Base-by-base conservation (phyloP, 2,329 filamentous ascomycete genomes). In the Botrytis porri region DNA sequence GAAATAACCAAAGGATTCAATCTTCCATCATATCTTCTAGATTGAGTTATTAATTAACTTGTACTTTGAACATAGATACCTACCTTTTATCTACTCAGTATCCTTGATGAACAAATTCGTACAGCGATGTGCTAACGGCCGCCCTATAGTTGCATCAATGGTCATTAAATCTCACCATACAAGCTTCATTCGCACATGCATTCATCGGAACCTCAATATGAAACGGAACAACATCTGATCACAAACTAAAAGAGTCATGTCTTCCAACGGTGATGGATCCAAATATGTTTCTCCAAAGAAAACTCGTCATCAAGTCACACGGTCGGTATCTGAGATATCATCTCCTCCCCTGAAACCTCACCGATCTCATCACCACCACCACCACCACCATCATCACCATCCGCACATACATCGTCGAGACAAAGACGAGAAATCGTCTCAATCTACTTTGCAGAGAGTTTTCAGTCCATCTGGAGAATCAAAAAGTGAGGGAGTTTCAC, bases 221-320 rank as follows among this genome's bases (percentile, higher is more conserved):
- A 59, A 60, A 69, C 70, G 14, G 32, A 18, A 43, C 22, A 65
- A 59, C 32, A 57, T 43, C 37, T 45, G 62, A 67, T 51, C 70
- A 69, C 60, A n/a, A 37, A 64, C 25, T 20, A 22, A 22, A 45
- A 54, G 25, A 72, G 70, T 54, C 61, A 75, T 75, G 73, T 70
- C 73, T 69, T 69, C 73, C 22, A 70, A 61, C 65, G 37, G 70
- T 10, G 70, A 72, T 39, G 54, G 54, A 60, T 69, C 70, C 37
- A 72, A 69, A 41, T 45, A 69, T 60, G 41, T 59, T 69, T 62
- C 63, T 61, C 62, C 65, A 45, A 70, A 35, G 25, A 51, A 48
- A n/a, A 80, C 83, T 37, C 84, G 84, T 73, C 88, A 88, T 77
- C 86, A 87, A 76, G 83, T 88, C 74, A 86, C 84, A 74, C 85